Percentiles rank a stretch among this genome's conserved stretches.
Conservation (phyloP, 2,329 filamentous ascomycete genomes). For the Cytospora schulzeri region DNA sequence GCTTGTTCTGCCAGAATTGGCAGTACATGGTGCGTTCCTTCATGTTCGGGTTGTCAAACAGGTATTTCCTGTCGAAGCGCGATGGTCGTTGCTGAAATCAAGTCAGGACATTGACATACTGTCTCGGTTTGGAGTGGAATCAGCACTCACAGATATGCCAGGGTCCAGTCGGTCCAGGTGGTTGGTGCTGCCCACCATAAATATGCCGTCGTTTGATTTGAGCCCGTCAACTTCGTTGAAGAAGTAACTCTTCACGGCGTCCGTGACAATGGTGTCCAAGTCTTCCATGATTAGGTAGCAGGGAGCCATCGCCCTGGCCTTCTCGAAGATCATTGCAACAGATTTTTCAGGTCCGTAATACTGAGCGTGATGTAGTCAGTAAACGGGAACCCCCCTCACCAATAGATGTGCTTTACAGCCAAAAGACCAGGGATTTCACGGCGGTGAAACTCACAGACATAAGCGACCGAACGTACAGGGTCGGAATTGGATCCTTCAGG, state of each 20-base stretch:
- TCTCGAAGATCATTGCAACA: slow-evolving; percentile 56
- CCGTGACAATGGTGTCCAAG: slow-evolving; percentile 66
- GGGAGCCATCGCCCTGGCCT: slow-evolving; percentile 64
- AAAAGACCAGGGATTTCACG: background rate
- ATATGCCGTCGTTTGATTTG: slow-evolving; percentile 69
- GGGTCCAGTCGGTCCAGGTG: slow-evolving; percentile 68
- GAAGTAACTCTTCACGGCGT: slow-evolving; percentile 66
- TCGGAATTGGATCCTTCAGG: slow-evolving; percentile 55
- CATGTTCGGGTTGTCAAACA: slow-evolving; percentile 60
- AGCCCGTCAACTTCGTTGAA: slow-evolving; percentile 74
- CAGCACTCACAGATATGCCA: slow-evolving; percentile 54
- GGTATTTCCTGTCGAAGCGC: slow-evolving; percentile 68
- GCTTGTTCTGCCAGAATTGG: slow-evolving; percentile 62
- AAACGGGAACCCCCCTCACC: no score
- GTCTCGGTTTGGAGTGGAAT: background rate
- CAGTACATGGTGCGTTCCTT: slow-evolving; percentile 61
- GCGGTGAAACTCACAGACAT: slow-evolving; percentile 38
- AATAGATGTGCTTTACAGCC: rapidly evolving
- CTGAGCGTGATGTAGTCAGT: slow-evolving; percentile 29
- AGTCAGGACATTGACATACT: background rate
- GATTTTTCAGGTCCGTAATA: slow-evolving; percentile 58
- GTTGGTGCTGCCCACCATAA: slow-evolving; percentile 69
- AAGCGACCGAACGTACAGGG: slow-evolving; percentile 62
- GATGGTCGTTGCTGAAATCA: slow-evolving; percentile 59
- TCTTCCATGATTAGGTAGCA: slow-evolving; percentile 75